Conservation (phyloP, 306 rosid species). For the Neltuma alba region DNA sequence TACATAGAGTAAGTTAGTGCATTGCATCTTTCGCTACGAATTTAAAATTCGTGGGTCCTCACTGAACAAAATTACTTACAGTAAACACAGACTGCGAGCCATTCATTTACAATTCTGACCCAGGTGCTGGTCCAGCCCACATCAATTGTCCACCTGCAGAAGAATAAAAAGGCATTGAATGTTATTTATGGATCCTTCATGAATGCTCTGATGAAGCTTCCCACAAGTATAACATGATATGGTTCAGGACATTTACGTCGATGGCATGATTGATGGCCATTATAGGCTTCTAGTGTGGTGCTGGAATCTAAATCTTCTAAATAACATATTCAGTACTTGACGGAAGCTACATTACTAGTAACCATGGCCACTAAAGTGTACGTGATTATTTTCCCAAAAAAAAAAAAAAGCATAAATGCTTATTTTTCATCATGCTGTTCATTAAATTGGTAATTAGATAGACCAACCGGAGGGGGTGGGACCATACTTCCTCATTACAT, state of each 20-base stretch:
- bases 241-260: background rate
- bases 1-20: background rate
- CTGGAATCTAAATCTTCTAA: slow-evolving; percentile 7
- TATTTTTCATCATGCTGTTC: background rate
- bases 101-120: slow-evolving; percentile 96
- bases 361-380: background rate
- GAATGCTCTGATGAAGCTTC: background rate
- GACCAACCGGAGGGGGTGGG: slow-evolving; percentile 3
- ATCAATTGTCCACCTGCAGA: slow-evolving; percentile 91
- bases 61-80: slow-evolving; percentile 51
- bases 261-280: slow-evolving; percentile 15
- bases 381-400: slow-evolving; percentile 8
- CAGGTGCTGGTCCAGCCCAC: slow-evolving; percentile 99
- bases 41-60: background rate
- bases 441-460: slow-evolving; percentile 20
- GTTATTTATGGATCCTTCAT: slow-evolving; percentile 5
- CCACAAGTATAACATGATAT: background rate
- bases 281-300: background rate
- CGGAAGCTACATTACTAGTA: slow-evolving; percentile 16
- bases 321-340: slow-evolving; percentile 8
- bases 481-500: slow-evolving; percentile 75
- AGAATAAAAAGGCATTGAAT: slow-evolving; percentile 8
- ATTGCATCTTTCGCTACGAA: background rate
- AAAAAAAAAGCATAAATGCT: background rate
- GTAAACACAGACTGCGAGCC: slow-evolving; percentile 96